Conservation (phyloP, 1,284 basidiomycete genomes). For the Ustilago loliicola region DNA sequence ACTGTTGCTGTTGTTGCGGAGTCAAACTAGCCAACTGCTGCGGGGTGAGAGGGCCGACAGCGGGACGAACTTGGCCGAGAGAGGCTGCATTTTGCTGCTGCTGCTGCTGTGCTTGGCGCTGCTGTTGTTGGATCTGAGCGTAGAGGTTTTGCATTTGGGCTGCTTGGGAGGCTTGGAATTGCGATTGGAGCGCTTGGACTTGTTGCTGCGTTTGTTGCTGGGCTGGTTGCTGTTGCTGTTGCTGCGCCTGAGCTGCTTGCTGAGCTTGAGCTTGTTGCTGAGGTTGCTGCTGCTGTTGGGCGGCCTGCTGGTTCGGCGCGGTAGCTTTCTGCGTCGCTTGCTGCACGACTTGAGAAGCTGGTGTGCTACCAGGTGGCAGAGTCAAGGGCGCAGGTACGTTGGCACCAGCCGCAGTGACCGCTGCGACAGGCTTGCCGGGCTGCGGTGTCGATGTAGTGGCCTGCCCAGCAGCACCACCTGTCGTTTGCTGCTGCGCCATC, state of each 20-base stretch:
- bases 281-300: constrained; percentile 19
- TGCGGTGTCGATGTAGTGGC: constrained; percentile 14
- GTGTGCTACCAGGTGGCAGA: constrained; percentile 23
- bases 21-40: constrained; percentile 44
- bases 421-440: constrained; percentile 23
- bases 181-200: constrained; percentile 25
- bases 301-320: constrained; percentile 12
- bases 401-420: constrained; percentile 8
- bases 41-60: constrained; percentile 35
- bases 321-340: constrained; percentile 26
- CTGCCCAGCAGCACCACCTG: constrained; percentile 9
- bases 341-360: constrained; percentile 20
- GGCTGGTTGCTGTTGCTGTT: constrained; percentile 27
- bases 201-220: constrained; percentile 34
- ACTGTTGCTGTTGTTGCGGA: constrained; percentile 49
- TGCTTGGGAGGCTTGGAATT: constrained; percentile 42
- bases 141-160: constrained; percentile 52
- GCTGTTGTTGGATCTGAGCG: constrained; percentile 53
- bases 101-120: constrained; percentile 38
- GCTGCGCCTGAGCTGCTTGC: constrained; percentile 26
- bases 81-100: constrained; percentile 30
- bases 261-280: constrained; percentile 32
- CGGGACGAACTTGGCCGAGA: constrained; percentile 31
- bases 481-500: constrained; percentile 42
- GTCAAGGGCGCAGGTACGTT: constrained; percentile 16